These are phyloP conservation scores for Nemania abortiva DNA, from an alignment of 2,329 filamentous ascomycete genomes.

Conservation along the genomic window DNA sequence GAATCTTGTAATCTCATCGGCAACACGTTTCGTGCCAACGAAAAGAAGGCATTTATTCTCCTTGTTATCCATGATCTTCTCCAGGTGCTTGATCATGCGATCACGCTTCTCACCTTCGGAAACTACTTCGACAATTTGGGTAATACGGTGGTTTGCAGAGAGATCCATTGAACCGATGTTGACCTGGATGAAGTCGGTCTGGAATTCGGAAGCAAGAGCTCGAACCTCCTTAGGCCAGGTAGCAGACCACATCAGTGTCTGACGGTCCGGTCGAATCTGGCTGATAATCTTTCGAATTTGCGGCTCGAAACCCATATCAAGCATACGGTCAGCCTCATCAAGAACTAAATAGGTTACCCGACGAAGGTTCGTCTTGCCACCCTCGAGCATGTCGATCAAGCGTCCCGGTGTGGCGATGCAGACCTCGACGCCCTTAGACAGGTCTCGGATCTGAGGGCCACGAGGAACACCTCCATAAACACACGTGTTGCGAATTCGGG, in stretches of 20 bases:
- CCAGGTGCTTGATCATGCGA: constrained; percentile 95
- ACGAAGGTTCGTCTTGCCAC: constrained; percentile 96
- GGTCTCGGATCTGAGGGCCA: constrained; percentile 94
- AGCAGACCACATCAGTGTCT: constrained; percentile 99
- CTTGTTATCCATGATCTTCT: constrained; percentile 98
- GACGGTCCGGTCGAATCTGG: constrained; percentile 97
- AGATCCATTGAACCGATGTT: constrained; percentile 98
- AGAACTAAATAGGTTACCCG: constrained; percentile 98
- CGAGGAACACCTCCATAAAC: constrained; percentile 99
- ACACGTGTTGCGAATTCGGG: constrained; percentile 97
- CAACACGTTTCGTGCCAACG: constrained; percentile 92
- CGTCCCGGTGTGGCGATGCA: constrained; percentile 98
- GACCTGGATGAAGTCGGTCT: constrained; percentile 97
- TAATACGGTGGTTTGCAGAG: constrained; percentile 97
- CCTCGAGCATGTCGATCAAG: constrained; percentile 98
- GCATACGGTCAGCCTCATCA: constrained; percentile 98
- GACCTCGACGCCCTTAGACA: constrained; percentile 95
- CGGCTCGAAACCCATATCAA: constrained; percentile 99
- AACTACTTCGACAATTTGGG: constrained; percentile 96
- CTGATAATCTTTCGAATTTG: constrained; percentile 99
- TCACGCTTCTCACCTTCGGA: constrained; percentile 98
- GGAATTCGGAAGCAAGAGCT: constrained; percentile 88
- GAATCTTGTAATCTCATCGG: constrained; percentile 97
- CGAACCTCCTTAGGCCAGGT: constrained; percentile 99
- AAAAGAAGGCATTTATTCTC: constrained; percentile 96